phyloP scores from a whole-genome alignment of 1,284 basidiomycete species.

The Naganishia sp. region DNA sequence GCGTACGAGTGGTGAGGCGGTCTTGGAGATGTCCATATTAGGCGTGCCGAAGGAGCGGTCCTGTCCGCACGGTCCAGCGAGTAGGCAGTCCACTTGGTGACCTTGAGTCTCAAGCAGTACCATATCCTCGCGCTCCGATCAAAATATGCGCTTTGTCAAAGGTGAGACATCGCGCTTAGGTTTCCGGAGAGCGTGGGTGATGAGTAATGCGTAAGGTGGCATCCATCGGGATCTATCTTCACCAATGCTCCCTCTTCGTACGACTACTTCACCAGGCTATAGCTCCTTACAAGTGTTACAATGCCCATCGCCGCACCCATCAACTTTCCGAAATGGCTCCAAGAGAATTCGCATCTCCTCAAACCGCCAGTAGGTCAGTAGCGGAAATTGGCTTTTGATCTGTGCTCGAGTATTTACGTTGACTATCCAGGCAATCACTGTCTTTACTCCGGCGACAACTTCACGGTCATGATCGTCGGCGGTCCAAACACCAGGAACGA shows the following conservation, averaged over 20 bases:
- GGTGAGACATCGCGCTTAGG: conserved; percentile 13
- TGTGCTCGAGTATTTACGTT: too few species aligned
- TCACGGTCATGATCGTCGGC: conserved; percentile 86
- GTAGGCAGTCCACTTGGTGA: not conserved
- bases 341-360: conserved; percentile 72
- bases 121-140: conserved; percentile 8
- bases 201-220: not conserved
- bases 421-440: conserved; percentile 68
- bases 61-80: not conserved
- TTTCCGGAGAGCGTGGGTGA: not conserved
- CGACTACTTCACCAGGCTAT: not conserved
- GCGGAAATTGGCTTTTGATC: too few species aligned
- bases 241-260: not conserved
- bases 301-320: conserved; percentile 58
- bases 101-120: too few species aligned
- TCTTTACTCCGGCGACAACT: conserved; percentile 79
- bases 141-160: conserved; percentile 24
- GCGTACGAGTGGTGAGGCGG: conserved; percentile 4
- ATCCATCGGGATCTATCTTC: not conserved
- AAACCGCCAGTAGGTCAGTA: conserved; percentile 74
- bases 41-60: not conserved
- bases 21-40: conserved; percentile 17
- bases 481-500: conserved; percentile 90
- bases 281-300: not conserved
- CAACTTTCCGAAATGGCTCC: conserved; percentile 82